A percentile compares a stretch with the other conserved stretches of the same genome.
Evolutionary conservation across 2,329 filamentous ascomycete genomes (phyloP).

Genomic region (Acephala macrosclerotiorum): DNA sequence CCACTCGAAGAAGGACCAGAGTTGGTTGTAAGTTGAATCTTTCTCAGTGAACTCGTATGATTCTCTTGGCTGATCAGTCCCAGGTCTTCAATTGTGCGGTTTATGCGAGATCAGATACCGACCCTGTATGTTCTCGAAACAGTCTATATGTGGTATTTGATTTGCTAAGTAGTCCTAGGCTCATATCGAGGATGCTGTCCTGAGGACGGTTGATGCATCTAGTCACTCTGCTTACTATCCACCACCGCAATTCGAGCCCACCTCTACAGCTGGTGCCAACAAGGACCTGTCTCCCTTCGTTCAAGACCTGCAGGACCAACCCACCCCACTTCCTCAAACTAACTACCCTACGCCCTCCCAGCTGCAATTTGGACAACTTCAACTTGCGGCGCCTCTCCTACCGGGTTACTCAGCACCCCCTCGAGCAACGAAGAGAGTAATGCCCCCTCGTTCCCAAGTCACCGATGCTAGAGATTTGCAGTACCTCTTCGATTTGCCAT

Average conservation of each 20-base stretch:
- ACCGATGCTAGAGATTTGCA: not conserved
- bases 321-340: not conserved
- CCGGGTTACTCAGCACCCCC: not conserved
- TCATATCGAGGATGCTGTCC: slow-evolving; percentile 4
- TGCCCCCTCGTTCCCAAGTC: not conserved
- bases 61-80: not conserved
- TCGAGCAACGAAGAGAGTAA: not conserved
- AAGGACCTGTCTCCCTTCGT: too few species aligned
- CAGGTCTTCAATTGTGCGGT: not conserved
- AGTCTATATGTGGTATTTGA: not conserved
- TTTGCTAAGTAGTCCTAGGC: not conserved
- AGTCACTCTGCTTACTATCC: not conserved
- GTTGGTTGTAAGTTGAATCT: not conserved
- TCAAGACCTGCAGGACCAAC: not conserved
- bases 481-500: not conserved
- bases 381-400: not conserved
- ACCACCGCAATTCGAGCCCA: not conserved
- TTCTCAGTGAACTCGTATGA: not conserved
- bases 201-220: not conserved
- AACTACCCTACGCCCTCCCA: not conserved
- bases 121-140: not conserved
- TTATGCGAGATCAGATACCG: not conserved
- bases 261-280: too few species aligned
- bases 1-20: not conserved
- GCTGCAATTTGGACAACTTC: not conserved